These are phyloP conservation scores for Heracleum sosnowskyi DNA, from an alignment of 129 eudicot species.

Conservation along the genomic window DNA sequence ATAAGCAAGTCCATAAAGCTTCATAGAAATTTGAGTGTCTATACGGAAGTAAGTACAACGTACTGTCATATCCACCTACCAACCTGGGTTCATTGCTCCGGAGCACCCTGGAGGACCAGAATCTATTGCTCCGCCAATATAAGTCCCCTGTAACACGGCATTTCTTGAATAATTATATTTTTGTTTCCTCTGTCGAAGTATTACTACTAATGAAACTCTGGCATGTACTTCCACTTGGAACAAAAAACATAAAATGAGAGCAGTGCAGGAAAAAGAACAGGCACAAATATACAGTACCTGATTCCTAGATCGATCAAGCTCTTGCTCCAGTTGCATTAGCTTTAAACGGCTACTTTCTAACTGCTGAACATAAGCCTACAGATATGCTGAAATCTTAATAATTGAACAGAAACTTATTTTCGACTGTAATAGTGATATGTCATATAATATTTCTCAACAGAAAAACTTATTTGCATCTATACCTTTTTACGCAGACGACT, in stretches of 20 bases:
- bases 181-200: not conserved
- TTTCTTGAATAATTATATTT: not conserved
- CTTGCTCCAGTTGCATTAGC: slow-evolving; percentile 78
- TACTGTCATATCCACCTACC: slow-evolving; percentile 12
- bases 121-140: slow-evolving; percentile 60
- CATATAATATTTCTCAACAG: not conserved
- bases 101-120: slow-evolving; percentile 42
- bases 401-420: not conserved
- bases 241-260: not conserved
- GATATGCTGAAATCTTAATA: slow-evolving; percentile 15
- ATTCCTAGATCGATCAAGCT: slow-evolving; percentile 73
- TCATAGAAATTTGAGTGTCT: not conserved
- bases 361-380: slow-evolving; percentile 96
- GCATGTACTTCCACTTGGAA: not conserved
- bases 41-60: not conserved
- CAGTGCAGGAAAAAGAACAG: not conserved
- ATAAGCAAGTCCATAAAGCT: not conserved
- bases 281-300: slow-evolving; percentile 40
- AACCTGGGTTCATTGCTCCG: slow-evolving; percentile 62
- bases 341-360: slow-evolving; percentile 75
- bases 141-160: slow-evolving; percentile 44
- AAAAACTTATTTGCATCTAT: not conserved
- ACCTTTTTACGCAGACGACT: slow-evolving; percentile 98
- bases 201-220: not conserved
- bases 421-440: slow-evolving; percentile 3